Evolutionary conservation across 225 moss, liverwort and hornwort genomes (phyloP), one percentile per base, ranked within the genome.

Genomic region (Physcomitrellopsis africana): DNA sequence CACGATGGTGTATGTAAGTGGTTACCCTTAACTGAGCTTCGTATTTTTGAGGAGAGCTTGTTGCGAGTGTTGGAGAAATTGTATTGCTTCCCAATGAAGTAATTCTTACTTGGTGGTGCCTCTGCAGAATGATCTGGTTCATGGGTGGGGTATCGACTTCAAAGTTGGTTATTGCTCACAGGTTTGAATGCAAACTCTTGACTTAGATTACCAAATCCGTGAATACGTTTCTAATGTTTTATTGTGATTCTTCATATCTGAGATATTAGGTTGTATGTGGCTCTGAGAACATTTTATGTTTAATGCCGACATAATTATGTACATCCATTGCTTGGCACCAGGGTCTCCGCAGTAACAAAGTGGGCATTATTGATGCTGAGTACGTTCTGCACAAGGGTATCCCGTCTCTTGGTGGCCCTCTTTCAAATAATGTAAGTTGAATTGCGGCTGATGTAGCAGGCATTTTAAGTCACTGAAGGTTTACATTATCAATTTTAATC

Each of bases 111-210:
- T 14, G 49, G 11, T 11, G 5, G 3, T 15, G 32, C 62, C 24
- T 32, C 1, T 8, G 59, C 84, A 91, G 91, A 91, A 91, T 72
- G 91, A 91, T 65, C 77, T 91, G 7, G 70, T 91, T 54, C 81
- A 89, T 72, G 91, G 86, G 2, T 91, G 91, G 91, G 91, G 88
- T 49, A 24, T 91, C 54, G 91, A 91, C 65, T 80, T 79, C 60
- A 89, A 89, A 75, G 77, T 91, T 53, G 91, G 91, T 51, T 90
- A 90, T 55, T 90, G 90, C 75, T 82, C 83, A 43, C 84, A 90
- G 85, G 90, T 90, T 9, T 41, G 62, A 23, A 20, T 29, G 26
- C 24, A 3, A 63, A 58, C 11, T 12, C 58, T 10, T 26, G 12
- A 16, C 53, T n/a, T 5, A 1, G 3, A n/a, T 53, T 51, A n/a